A percentile compares a stretch with the other conserved stretches of the same genome.
Evolutionary conservation across 2,329 filamentous ascomycete genomes (phyloP).

Genomic region (Aureobasidium sp.): DNA sequence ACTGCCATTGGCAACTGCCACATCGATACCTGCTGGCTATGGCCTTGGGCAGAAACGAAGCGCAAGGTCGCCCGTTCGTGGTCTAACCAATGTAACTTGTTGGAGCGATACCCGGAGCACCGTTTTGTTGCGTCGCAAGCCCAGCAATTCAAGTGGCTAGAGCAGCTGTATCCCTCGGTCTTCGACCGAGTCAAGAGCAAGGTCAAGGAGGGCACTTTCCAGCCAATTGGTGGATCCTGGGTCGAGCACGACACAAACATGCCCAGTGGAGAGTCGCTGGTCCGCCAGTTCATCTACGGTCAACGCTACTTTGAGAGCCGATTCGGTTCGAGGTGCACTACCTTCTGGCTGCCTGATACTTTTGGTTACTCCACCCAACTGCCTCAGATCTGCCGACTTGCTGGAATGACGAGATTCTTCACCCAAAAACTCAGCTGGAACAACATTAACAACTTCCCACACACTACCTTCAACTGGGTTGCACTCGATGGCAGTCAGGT

Average conservation of each 20-base stretch:
- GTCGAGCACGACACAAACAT: conserved; percentile 98
- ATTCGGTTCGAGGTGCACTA: conserved; percentile 80
- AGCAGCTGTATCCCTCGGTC: conserved; percentile 77
- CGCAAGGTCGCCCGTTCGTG: conserved; percentile 92
- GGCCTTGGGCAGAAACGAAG: conserved; percentile 97
- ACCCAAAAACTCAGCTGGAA: conserved; percentile 99
- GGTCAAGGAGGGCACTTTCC: conserved; percentile 83
- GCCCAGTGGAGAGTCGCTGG: conserved; percentile 88
- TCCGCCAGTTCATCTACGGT: conserved; percentile 90
- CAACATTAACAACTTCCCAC: conserved; percentile 98
- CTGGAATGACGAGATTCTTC: conserved; percentile 95
- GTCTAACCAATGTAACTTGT: conserved; percentile 92
- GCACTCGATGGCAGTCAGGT: conserved; percentile 92
- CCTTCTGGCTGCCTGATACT: conserved; percentile 97
- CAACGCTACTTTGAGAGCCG: conserved; percentile 91
- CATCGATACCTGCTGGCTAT: conserved; percentile 97
- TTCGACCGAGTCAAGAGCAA: conserved; percentile 88
- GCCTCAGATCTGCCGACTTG: conserved; percentile 83
- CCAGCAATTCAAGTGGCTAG: conserved; percentile 97
- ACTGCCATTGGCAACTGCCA: conserved; percentile 93
- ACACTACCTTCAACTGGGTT: conserved; percentile 99
- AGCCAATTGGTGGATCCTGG: conserved; percentile 96
- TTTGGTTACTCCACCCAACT: conserved; percentile 96
- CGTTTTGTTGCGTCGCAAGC: conserved; percentile 89
- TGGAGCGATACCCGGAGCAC: conserved; percentile 91